Conservation (phyloP, 345 rosid genomes). For the Eucalyptus albens region DNA sequence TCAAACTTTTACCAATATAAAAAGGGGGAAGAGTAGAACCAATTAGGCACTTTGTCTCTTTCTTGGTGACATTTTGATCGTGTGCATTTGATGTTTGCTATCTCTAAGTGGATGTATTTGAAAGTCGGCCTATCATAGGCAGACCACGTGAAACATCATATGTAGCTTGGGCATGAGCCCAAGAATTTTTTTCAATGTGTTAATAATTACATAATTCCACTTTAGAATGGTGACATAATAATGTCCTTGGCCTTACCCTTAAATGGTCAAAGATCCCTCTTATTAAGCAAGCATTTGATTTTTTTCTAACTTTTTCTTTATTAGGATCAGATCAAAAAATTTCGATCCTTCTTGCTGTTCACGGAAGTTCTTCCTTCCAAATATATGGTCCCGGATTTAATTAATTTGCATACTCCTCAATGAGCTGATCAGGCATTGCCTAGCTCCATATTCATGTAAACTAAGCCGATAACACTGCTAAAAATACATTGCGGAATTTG, state of each 20-base stretch:
- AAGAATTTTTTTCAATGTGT: neutral
- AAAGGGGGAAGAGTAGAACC: neutral
- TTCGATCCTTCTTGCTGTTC: neutral
- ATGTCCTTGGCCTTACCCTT: neutral
- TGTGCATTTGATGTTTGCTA: neutral
- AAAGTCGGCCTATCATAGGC: neutral
- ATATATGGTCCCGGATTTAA: too few relatives aligned
- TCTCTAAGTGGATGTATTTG: neutral
- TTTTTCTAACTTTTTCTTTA: too few relatives aligned
- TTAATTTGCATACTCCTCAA: neutral
- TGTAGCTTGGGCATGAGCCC: neutral
- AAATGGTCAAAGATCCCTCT: neutral
- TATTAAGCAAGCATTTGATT: neutral
- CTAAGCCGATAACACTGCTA: neutral
- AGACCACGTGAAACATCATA: neutral
- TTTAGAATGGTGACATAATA: neutral
- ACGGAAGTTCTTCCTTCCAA: neutral
- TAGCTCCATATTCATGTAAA: neutral
- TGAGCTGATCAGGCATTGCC: neutral
- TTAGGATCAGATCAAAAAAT: too few relatives aligned
- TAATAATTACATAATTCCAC: neutral
- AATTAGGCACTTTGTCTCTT: neutral
- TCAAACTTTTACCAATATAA: neutral
- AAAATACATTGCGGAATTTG: neutral
- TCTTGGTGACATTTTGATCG: neutral